Conservation (phyloP, 257 asterid species). For the Knoxia roxburghii region DNA sequence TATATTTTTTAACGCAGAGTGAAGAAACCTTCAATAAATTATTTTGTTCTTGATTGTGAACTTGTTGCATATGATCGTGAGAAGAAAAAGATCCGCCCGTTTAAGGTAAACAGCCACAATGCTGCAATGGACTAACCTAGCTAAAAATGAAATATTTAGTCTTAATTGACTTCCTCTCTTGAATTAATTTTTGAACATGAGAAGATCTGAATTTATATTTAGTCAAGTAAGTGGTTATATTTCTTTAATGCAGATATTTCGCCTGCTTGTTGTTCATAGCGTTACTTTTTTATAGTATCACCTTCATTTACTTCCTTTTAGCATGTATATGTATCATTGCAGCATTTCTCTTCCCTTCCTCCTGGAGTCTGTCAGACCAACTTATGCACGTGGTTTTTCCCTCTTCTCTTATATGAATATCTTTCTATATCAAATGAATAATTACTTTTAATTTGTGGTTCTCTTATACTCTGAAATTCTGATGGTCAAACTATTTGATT, state of each 20-base stretch:
- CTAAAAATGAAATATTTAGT: background rate
- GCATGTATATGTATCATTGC: background rate
- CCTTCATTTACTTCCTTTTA: background rate
- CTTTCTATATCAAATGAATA: too few species aligned
- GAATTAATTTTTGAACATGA: background rate
- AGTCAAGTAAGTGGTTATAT: background rate
- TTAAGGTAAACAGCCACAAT: constrained; percentile 52
- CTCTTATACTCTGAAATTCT: background rate
- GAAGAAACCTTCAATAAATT: constrained; percentile 55
- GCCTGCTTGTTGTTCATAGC: background rate
- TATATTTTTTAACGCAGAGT: constrained; percentile 47
- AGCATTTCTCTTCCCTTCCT: background rate
- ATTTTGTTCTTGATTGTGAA: constrained; percentile 97
- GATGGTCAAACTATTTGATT: background rate
- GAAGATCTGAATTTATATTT: background rate
- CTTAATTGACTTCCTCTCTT: background rate
- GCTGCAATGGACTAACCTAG: background rate
- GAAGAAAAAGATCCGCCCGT: constrained; percentile 85
- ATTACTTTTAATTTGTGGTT: background rate
- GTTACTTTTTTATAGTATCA: background rate
- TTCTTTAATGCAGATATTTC: background rate
- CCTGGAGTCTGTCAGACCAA: background rate
- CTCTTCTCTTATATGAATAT: too few species aligned
- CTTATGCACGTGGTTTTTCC: background rate
- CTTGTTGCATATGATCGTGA: constrained; percentile 90